These are phyloP conservation scores for Hyphopichia wangnamkhiaoensis DNA, from an alignment of 1,139 yeast genomes.

Conservation along the genomic window DNA sequence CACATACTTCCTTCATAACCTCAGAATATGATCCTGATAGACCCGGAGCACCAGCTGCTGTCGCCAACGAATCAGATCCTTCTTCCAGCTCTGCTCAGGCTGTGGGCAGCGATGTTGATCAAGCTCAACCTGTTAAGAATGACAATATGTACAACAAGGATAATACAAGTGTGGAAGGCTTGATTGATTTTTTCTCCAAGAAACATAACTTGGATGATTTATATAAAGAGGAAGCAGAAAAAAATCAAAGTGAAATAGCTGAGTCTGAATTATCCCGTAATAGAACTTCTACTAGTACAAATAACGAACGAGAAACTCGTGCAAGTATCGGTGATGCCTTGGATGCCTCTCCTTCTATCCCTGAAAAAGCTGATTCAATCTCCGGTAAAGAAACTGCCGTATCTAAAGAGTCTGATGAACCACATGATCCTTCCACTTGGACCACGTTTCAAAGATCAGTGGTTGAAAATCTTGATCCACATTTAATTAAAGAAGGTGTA, in stretches of 20 bases:
- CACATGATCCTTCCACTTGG: slow-evolving; percentile 5
- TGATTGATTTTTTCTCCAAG: slow-evolving; percentile 3
- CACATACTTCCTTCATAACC: too few relatives aligned
- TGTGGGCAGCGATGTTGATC: too few relatives aligned
- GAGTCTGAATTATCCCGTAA: neutral
- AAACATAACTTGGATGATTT: slow-evolving; percentile 7
- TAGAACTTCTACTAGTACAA: neutral
- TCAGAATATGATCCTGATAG: too few relatives aligned
- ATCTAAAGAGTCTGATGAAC: slow-evolving; percentile 1
- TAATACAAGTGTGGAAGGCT: slow-evolving; percentile 1
- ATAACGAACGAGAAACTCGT: too few relatives aligned
- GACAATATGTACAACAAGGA: too few relatives aligned
- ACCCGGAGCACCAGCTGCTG: too few relatives aligned
- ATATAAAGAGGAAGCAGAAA: slow-evolving; percentile 6
- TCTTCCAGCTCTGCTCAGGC: too few relatives aligned
- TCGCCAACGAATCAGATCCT: too few relatives aligned
- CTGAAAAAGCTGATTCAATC: neutral
- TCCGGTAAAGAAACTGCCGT: neutral
- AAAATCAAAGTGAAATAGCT: neutral
- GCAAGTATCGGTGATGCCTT: too few relatives aligned
- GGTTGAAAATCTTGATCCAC: slow-evolving; percentile 33
- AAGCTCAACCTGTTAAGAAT: too few relatives aligned
- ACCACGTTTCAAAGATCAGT: slow-evolving; percentile 40
- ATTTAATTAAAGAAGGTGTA: slow-evolving; percentile 20
- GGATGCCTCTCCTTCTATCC: neutral